Evolutionary conservation across 148 eudicot species (phyloP), one percentile per base, ranked within the genome.

Genomic region (Spergularia marina): DNA sequence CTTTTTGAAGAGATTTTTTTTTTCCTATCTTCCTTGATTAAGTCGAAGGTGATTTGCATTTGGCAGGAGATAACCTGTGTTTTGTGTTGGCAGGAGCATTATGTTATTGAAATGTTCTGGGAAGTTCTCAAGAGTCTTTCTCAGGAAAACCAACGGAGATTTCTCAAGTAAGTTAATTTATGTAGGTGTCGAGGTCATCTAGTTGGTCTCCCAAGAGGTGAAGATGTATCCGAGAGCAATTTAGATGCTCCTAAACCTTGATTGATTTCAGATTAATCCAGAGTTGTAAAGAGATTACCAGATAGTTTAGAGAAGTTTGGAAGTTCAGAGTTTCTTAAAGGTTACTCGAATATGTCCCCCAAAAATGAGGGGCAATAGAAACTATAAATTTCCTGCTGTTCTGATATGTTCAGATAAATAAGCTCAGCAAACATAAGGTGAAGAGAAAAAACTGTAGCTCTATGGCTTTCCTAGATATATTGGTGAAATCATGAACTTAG

Each of bases 91-190:
- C 96, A 94, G 98, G 98, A 91, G 47, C 98, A 94, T 81, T 92
- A 94, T 83, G 96, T 91, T 30, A 87, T 94, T 76, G 88, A 90
- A 68, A 85, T 92, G 93, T 92, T 94, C 73, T 94, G 97, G 98
- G 97, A 88, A 79, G 92, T 90, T 73, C 77, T 94, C 74, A 86
- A 91, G 81, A 81, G 83, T 82, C 83, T 94, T 80, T 89, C 94
- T 76, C 82, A 82, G 85, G 94, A 86, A 72, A 89, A 90, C 72
- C 93, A 89, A 84, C 85, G 85, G 84, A 94, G 86, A 78, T 90
- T 94, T 81, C 90, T 94, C 85, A 94, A 94, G 98, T 94, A 82
- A 85, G 98, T 84, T 16, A 53, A 53, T 70, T 21, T 52, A 7
- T 15, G 21, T 23, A 30, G 41, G 60, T 54, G 7, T 69, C 23